A percentile compares a stretch with the other conserved stretches of the same genome.
These are phyloP conservation scores for Colletotrichum salicis DNA, from an alignment of 2,329 filamentous ascomycete genomes.

Conservation along the genomic window DNA sequence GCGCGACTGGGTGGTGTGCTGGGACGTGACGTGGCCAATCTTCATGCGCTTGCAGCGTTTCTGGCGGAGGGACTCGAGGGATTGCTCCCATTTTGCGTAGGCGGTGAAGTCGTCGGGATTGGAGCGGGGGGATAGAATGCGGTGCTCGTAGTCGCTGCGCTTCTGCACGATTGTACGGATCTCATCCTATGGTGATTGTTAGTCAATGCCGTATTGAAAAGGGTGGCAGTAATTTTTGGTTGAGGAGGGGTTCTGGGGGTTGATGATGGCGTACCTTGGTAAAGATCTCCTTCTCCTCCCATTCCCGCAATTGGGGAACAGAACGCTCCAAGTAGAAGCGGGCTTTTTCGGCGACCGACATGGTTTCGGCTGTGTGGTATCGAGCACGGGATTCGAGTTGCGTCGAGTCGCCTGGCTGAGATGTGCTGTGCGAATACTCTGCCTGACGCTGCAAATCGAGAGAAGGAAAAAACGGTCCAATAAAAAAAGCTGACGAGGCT, in stretches of 20 bases:
- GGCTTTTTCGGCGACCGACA: constrained; percentile 83
- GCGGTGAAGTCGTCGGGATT: constrained; percentile 82
- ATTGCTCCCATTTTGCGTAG: constrained; percentile 80
- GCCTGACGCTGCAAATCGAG: constrained; percentile 4
- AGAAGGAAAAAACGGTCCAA: constrained; percentile 27
- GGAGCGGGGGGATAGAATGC: constrained; percentile 83
- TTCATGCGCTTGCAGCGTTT: constrained; percentile 86
- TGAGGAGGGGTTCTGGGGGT: constrained; percentile 23
- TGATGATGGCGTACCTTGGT: constrained; percentile 64
- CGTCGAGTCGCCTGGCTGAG: constrained; percentile 4
- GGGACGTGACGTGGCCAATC: constrained; percentile 73
- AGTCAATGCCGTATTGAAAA: background rate
- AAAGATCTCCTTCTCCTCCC: constrained; percentile 92
- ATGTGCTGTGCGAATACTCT: background rate
- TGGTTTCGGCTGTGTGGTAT: background rate
- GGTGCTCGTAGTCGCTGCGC: constrained; percentile 93
- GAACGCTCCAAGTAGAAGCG: constrained; percentile 94
- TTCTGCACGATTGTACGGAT: constrained; percentile 90
- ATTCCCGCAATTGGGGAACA: constrained; percentile 91
- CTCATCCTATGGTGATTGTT: constrained; percentile 72
- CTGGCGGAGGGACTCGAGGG: constrained; percentile 78
- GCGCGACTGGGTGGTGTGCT: constrained; percentile 79
- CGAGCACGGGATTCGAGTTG: background rate
- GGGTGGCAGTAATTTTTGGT: constrained; percentile 26
- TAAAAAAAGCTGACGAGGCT: constrained; percentile 38